phyloP scores from a whole-genome alignment of 805 yeast species.

The Candida mattraensis region DNA sequence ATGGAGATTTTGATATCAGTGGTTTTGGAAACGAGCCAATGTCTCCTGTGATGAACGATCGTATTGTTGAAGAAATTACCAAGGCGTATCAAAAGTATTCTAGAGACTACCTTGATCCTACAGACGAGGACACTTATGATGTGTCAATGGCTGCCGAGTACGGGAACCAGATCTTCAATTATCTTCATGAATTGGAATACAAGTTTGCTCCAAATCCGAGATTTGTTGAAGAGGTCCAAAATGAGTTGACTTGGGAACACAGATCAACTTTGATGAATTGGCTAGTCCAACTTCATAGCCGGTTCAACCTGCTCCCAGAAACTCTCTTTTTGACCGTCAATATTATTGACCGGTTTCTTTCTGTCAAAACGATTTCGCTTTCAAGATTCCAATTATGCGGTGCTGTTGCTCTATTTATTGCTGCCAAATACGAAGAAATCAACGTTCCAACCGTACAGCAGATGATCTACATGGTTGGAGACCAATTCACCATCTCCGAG shows the following conservation, averaged over 20 bases:
- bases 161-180: conserved; percentile 81
- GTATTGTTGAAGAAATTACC: conserved; percentile 50
- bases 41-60: conserved; percentile 54
- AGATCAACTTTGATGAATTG: conserved; percentile 84
- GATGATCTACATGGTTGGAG: conserved; percentile 83
- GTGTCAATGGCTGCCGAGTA: conserved; percentile 93
- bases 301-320: conserved; percentile 82
- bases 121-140: conserved; percentile 82
- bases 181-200: conserved; percentile 68
- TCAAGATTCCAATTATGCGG: conserved; percentile 92
- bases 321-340: conserved; percentile 80
- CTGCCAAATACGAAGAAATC: conserved; percentile 94
- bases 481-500: conserved; percentile 72
- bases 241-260: conserved; percentile 71
- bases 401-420: conserved; percentile 82
- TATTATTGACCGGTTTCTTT: conserved; percentile 81
- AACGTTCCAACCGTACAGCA: conserved; percentile 83
- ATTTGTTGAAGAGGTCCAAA: conserved; percentile 74
- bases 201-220: conserved; percentile 69
- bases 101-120: conserved; percentile 55
- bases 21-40: conserved; percentile 43
- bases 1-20: conserved; percentile 34
- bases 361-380: conserved; percentile 69
- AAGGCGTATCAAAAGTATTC: conserved; percentile 53
- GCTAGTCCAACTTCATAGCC: conserved; percentile 83